These are phyloP conservation scores for Podospora anserina DNA, from an alignment of 495 filamentous ascomycete genomes.

Conservation along the genomic window DNA sequence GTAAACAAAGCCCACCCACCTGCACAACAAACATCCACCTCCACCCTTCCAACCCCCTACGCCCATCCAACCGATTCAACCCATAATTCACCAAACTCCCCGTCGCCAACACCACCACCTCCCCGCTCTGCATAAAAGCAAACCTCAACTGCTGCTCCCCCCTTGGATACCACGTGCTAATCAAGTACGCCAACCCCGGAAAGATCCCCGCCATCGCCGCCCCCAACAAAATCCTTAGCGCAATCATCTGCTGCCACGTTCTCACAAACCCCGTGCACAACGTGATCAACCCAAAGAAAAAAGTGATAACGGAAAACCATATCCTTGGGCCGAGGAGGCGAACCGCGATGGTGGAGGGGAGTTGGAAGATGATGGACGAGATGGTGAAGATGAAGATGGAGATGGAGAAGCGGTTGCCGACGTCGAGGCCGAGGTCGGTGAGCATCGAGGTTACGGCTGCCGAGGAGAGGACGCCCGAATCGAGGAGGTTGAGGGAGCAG, in stretches of 20 bases:
- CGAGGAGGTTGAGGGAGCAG: conserved; percentile 68
- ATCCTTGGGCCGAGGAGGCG: conserved; percentile 63
- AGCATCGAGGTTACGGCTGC: conserved; percentile 75
- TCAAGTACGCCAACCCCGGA: conserved; percentile 67
- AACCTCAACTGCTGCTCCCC: conserved; percentile 72
- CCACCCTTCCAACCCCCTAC: conserved; percentile 63
- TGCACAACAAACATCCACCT: conserved; percentile 77
- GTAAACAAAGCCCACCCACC: not conserved
- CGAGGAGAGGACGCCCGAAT: conserved; percentile 72
- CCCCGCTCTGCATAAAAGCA: conserved; percentile 67
- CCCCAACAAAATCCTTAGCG: conserved; percentile 65
- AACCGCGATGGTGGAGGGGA: conserved; percentile 69
- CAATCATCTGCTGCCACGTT: conserved; percentile 73
- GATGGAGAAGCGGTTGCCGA: conserved; percentile 64
- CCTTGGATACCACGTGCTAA: conserved; percentile 71
- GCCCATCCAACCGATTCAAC: conserved; percentile 61
- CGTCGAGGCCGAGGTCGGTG: conserved; percentile 56
- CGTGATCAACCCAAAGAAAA: conserved; percentile 68
- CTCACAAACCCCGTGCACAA: conserved; percentile 68
- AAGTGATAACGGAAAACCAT: conserved; percentile 66
- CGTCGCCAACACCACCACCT: conserved; percentile 65
- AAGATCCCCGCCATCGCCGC: conserved; percentile 68
- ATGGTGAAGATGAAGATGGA: conserved; percentile 80
- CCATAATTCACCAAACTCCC: conserved; percentile 72
- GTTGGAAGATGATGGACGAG: conserved; percentile 68